Conservation (phyloP, 345 rosid species). For the Murraya paniculata region DNA sequence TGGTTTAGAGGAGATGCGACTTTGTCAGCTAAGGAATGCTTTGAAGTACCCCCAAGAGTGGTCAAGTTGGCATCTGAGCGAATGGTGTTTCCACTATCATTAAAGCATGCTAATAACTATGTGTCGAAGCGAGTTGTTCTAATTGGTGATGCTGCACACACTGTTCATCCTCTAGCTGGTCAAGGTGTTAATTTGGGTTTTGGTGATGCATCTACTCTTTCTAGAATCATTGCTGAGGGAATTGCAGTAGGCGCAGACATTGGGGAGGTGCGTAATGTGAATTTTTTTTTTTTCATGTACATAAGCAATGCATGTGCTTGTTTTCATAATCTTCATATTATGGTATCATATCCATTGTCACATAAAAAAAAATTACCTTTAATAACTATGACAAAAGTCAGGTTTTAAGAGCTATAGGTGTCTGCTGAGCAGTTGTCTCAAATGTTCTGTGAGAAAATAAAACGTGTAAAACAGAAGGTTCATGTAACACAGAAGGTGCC, state of each 20-base stretch:
- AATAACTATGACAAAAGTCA: not conserved
- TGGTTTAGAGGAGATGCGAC: conserved; percentile 50
- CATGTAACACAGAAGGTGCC: too few species aligned
- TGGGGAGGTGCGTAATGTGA: conserved; percentile 63
- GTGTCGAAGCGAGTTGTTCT: conserved; percentile 67
- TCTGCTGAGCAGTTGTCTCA: not conserved
- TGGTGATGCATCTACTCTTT: conserved; percentile 77
- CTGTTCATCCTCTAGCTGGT: conserved; percentile 95
- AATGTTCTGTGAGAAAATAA: not conserved
- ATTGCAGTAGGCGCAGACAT: conserved; percentile 80
- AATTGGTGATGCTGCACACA: conserved; percentile 92
- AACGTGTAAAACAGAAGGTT: too few species aligned
- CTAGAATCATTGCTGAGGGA: conserved; percentile 65
- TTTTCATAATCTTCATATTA: not conserved
- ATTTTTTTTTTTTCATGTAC: not conserved
- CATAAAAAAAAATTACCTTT: not conserved
- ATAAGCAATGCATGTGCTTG: not conserved
- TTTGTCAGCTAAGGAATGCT: conserved; percentile 50
- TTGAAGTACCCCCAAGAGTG: conserved; percentile 78
- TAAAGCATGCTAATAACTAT: conserved; percentile 69
- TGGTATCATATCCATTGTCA: not conserved
- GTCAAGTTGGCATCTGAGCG: conserved; percentile 73
- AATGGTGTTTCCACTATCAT: conserved; percentile 86
- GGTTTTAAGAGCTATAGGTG: not conserved
- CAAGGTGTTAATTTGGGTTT: conserved; percentile 97